Base-by-base conservation (phyloP, 2,329 filamentous ascomycete genomes). In the Exophiala oligosperma region DNA sequence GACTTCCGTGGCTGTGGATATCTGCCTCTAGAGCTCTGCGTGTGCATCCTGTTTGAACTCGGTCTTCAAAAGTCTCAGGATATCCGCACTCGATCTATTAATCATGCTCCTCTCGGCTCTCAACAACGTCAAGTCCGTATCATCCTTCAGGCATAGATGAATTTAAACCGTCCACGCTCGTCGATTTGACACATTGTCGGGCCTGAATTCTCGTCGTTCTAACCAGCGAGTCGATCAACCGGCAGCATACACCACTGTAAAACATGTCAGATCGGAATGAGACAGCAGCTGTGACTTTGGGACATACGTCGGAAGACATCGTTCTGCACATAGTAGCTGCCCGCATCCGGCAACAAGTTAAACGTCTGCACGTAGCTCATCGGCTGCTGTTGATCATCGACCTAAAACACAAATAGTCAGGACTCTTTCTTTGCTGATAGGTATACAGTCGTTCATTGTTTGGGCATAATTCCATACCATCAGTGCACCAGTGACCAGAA, bases 281-380 rank as follows among this genome's bases (percentile, higher is more conserved):
- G 17, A 26, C 26, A 43, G 24, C 21, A 28, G 23, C 28, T 17
- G 9, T n/a, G 43, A 35, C 7, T 55, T 9, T 35, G 32, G 32
- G 40, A 55, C 61, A 37, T 61, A 63, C 61, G 49, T 59, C 61
- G 57, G 53, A 97, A 97, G 74, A 97, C 79, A 75, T 97, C 93
- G 81, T 97, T 97, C 80, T 87, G 88, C 73, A 97, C 89, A 74
- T 85, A 97, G 81, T 89, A 96, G 77, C 82, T 86, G 68, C 86
- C 88, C 28, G 76, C 76, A 55, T 91, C 88, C 48, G 85, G 87
- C 65, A 85, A 76, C 63, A 97, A 87, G 76, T 95, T 89, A 84
- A 97, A 97, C 56, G 84, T 79, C 79, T 97, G 92, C 56, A 87
- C 87, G 79, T 92, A 99, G 83, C 85, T 92, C 88, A 97, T 94